Conservation (phyloP, 2,329 filamentous ascomycete species). For the Paraphoma chrysanthemicola region DNA sequence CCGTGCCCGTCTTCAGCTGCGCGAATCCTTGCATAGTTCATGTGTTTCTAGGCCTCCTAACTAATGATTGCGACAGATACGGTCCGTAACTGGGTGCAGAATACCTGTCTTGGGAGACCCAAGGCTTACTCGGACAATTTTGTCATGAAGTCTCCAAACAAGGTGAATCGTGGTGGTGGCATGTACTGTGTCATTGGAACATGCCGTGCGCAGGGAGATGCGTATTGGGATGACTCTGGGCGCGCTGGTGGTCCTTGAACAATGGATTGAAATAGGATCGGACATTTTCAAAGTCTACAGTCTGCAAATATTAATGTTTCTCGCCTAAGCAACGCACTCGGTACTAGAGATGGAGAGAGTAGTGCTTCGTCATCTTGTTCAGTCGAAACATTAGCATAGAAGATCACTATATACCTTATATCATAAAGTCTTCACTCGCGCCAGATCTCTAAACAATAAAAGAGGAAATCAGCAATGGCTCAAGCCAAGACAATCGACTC, state of each 20-base stretch:
- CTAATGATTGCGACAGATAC: background rate
- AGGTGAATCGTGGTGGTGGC: conserved; percentile 3
- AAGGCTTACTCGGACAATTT: background rate
- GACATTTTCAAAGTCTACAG: background rate
- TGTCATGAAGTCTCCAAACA: conserved; percentile 6
- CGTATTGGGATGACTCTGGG: conserved; percentile 7
- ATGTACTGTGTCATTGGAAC: conserved; percentile 10
- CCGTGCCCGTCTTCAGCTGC: too few relatives aligned
- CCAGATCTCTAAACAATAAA: too few relatives aligned
- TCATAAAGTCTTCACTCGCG: too few relatives aligned
- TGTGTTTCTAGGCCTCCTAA: background rate
- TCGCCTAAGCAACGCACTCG: too few relatives aligned
- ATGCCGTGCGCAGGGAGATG: conserved; percentile 4
- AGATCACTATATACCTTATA: too few relatives aligned
- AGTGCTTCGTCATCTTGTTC: too few relatives aligned
- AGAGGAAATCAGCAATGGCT: too few relatives aligned
- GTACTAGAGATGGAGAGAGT: too few relatives aligned
- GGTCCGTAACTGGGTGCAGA: background rate
- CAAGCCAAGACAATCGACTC: too few relatives aligned
- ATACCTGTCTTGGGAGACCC: background rate
- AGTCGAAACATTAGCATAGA: too few relatives aligned
- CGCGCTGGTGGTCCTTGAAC: conserved; percentile 8
- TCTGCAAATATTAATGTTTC: background rate
- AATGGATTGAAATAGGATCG: background rate
- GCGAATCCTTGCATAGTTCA: background rate